Conservation (phyloP, 169 alveolate species). For the Eimeria zaria region DNA sequence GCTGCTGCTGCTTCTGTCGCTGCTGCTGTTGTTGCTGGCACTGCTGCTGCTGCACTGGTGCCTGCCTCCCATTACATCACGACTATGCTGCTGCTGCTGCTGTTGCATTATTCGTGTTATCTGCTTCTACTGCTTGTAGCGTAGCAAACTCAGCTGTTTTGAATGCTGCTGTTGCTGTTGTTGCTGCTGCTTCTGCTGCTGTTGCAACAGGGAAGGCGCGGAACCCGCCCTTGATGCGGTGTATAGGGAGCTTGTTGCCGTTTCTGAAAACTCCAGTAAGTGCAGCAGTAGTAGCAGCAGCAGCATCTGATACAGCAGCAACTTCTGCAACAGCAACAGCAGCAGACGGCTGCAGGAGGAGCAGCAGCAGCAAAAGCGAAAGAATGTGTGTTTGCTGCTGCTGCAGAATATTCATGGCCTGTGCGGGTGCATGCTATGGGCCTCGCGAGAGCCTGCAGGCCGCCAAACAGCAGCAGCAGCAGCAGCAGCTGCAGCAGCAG, state of each 20-base stretch:
- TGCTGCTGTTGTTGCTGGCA: neutral
- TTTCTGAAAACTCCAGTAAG: constrained; percentile 48
- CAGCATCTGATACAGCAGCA: neutral
- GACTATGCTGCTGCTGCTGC: neutral
- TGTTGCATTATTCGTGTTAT: neutral
- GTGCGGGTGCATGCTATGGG: neutral
- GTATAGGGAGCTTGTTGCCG: constrained; percentile 65
- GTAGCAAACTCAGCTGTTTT: neutral
- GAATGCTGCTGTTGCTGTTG: constrained; percentile 3
- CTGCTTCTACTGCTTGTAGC: neutral
- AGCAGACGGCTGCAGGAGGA: neutral
- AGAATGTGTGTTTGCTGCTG: neutral
- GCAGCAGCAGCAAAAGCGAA: neutral
- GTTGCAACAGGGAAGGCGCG: constrained; percentile 1
- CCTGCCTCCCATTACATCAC: neutral
- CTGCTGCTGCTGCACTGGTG: neutral
- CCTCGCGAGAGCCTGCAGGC: constrained; percentile 19
- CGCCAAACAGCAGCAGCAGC: constrained; percentile 20
- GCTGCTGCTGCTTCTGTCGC: constrained; percentile 8
- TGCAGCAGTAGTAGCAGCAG: neutral
- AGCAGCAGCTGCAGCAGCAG: constrained; percentile 78
- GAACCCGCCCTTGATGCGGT: constrained; percentile 33
- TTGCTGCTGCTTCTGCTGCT: constrained; percentile 52
- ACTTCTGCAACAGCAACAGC: neutral
- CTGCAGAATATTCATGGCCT: constrained; percentile 1